These are phyloP conservation scores for Pichia deserticola DNA, from an alignment of 805 yeast species.

Conservation along the genomic window DNA sequence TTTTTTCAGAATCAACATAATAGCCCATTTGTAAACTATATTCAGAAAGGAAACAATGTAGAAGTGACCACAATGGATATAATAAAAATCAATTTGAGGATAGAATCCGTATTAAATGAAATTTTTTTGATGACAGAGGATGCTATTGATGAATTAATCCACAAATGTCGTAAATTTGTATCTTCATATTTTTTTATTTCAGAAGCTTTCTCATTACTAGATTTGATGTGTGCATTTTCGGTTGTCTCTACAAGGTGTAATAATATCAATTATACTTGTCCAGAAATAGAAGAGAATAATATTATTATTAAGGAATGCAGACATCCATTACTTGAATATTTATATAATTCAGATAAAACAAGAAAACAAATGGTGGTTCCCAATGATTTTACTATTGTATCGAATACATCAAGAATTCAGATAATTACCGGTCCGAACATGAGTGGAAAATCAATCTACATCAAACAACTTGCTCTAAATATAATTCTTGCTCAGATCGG, in stretches of 20 bases:
- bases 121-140: constrained; percentile 36
- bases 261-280: constrained; percentile 23
- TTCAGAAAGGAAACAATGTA: constrained; percentile 21
- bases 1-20: neutral
- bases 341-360: constrained; percentile 6
- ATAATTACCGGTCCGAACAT: constrained; percentile 54
- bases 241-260: constrained; percentile 13
- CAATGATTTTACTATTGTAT: constrained; percentile 32
- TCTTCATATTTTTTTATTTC: constrained; percentile 35
- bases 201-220: constrained; percentile 38
- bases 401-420: constrained; percentile 34
- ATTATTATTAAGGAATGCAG: constrained; percentile 27
- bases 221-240: constrained; percentile 29
- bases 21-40: constrained; percentile 28
- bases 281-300: constrained; percentile 31
- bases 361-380: constrained; percentile 14
- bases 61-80: constrained; percentile 36
- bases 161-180: constrained; percentile 21
- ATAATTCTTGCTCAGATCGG: constrained; percentile 54
- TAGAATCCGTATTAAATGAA: constrained; percentile 34
- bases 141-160: constrained; percentile 27
- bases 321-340: constrained; percentile 36
- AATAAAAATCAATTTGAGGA: constrained; percentile 33
- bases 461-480: constrained; percentile 43
- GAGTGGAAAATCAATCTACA: constrained; percentile 57